These are phyloP conservation scores for Venturia asperata DNA, from an alignment of 2,329 filamentous ascomycete species.

Conservation along the genomic window DNA sequence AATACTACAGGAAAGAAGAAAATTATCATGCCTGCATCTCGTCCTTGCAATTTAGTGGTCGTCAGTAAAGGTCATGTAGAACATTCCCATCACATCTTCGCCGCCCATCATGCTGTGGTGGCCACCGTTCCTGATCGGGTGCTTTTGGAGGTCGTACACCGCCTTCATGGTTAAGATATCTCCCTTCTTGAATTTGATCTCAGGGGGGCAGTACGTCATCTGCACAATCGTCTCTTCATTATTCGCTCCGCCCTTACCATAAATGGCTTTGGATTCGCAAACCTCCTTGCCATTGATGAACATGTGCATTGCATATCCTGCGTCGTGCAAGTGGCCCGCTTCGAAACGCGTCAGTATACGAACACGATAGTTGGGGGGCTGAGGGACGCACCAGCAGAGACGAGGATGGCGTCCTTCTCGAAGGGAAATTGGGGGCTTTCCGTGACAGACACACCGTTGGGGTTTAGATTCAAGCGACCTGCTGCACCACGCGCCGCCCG, in stretches of 20 bases:
- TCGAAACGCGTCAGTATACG: too few species aligned
- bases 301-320: constrained; percentile 9
- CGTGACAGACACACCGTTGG: background rate
- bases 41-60: background rate
- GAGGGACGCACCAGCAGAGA: background rate
- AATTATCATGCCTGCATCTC: background rate
- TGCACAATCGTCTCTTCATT: background rate
- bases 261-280: constrained; percentile 10
- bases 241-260: background rate
- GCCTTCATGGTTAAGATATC: constrained; percentile 2
- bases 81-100: constrained; percentile 11
- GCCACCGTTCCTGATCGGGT: background rate
- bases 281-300: constrained; percentile 12
- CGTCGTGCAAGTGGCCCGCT: constrained; percentile 15
- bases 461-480: background rate
- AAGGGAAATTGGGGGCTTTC: background rate
- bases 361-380: background rate
- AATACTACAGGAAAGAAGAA: too few species aligned
- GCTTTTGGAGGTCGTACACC: constrained; percentile 12
- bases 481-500: background rate
- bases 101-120: background rate
- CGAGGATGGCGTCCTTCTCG: background rate
- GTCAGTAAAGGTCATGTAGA: background rate
- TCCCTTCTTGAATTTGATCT: constrained; percentile 4
- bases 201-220: background rate